Evolutionary conservation across 495 filamentous ascomycete genomes (phyloP).

Genomic region (Neurospora sp.): DNA sequence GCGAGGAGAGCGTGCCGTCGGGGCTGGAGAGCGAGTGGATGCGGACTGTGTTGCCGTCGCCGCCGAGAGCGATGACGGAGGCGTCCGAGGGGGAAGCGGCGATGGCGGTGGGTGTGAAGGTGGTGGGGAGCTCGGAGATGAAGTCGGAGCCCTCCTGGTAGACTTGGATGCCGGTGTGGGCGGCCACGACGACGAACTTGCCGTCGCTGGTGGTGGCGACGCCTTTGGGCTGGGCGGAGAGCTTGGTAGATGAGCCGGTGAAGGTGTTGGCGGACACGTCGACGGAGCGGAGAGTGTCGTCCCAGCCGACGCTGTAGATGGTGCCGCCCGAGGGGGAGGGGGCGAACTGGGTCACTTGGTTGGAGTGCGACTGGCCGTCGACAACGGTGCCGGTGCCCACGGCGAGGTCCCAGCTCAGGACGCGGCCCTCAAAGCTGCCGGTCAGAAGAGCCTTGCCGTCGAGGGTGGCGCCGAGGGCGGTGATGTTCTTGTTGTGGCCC

Average conservation of each 20-base stretch:
- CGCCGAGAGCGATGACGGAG: slow-evolving; percentile 61
- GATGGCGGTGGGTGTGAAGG: slow-evolving; percentile 56
- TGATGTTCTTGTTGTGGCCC: slow-evolving; percentile 92
- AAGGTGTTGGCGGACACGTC: slow-evolving; percentile 46
- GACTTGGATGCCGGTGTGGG: slow-evolving; percentile 51
- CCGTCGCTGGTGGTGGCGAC: slow-evolving; percentile 32
- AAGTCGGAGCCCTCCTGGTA: slow-evolving; percentile 42
- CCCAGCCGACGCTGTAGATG: slow-evolving; percentile 85
- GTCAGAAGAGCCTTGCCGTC: slow-evolving; percentile 61
- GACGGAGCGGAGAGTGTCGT: slow-evolving; percentile 79
- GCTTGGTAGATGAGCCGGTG: slow-evolving; percentile 32
- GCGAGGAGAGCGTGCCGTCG: slow-evolving; percentile 28
- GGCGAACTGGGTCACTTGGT: slow-evolving; percentile 71
- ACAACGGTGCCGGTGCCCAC: slow-evolving; percentile 56
- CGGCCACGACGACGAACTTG: slow-evolving; percentile 50
- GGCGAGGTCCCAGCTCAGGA: slow-evolving; percentile 68
- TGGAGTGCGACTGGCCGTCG: slow-evolving; percentile 69
- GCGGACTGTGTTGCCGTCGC: slow-evolving; percentile 57
- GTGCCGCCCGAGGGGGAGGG: slow-evolving; percentile 37
- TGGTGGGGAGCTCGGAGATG: slow-evolving; percentile 33
- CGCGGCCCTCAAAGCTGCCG: slow-evolving; percentile 81
- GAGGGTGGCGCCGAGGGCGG: slow-evolving; percentile 48
- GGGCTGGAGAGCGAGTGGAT: slow-evolving; percentile 52
- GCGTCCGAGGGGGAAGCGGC: slow-evolving; percentile 43
- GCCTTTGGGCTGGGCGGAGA: slow-evolving; percentile 42